These are phyloP conservation scores for Entomortierella chlamydospora DNA, from an alignment of 192 early-diverging fungal species.

Conservation along the genomic window DNA sequence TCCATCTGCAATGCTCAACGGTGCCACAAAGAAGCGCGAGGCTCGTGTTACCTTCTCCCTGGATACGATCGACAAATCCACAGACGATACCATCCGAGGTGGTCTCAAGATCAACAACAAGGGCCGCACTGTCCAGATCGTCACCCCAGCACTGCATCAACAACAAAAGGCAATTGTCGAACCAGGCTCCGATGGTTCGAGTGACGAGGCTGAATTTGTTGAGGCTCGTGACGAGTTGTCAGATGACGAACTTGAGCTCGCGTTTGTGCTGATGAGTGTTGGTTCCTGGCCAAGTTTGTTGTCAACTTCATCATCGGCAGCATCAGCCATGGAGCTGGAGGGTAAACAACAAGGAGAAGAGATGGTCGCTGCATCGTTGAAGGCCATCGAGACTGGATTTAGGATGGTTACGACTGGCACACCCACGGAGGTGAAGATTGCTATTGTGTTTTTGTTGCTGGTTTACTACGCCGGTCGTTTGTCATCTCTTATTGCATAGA, in stretches of 20 bases:
- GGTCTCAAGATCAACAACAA: conserved; percentile 5
- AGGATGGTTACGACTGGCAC: not conserved
- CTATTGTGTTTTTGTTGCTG: conserved; percentile 36
- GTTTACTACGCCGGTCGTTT: conserved; percentile 39
- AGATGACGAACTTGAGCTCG: conserved; percentile 29
- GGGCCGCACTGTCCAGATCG: conserved; percentile 15
- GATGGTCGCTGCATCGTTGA: conserved; percentile 17
- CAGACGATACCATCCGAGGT: conserved; percentile 20
- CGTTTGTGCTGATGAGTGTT: conserved; percentile 6
- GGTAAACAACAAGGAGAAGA: conserved; percentile 11
- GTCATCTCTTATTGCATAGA: conserved; percentile 25
- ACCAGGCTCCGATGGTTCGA: conserved; percentile 3
- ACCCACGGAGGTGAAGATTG: conserved; percentile 20
- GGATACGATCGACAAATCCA: conserved; percentile 39
- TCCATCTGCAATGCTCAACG: conserved; percentile 3
- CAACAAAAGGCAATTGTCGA: not conserved
- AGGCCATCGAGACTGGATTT: conserved; percentile 17
- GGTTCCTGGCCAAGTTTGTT: conserved; percentile 24
- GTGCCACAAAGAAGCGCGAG: conserved; percentile 16
- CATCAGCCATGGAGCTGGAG: not conserved
- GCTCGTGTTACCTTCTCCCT: conserved; percentile 44
- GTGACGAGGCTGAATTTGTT: conserved; percentile 49
- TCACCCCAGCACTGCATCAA: not conserved
- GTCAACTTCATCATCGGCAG: not conserved
- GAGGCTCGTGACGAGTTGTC: conserved; percentile 36